Percentiles rank a stretch among this genome's conserved stretches.
These are phyloP conservation scores for Kodamaea plutei DNA, from an alignment of 1,139 yeast genomes.

Conservation along the genomic window DNA sequence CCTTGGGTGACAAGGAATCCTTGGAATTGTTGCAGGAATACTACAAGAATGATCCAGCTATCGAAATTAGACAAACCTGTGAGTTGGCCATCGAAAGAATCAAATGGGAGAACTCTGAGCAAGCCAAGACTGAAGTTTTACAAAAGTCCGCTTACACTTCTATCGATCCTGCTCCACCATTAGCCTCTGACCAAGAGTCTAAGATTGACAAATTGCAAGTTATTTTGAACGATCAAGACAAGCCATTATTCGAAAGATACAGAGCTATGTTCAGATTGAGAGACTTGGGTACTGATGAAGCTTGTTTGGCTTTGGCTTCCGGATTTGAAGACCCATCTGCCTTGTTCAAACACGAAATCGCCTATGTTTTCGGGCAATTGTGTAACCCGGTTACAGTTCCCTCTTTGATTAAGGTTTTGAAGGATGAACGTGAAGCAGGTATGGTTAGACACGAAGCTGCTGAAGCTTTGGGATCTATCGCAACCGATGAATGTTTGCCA, in stretches of 20 bases:
- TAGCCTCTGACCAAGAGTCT: slow-evolving; percentile 57
- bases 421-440: slow-evolving; percentile 77
- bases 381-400: slow-evolving; percentile 94
- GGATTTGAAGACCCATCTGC: slow-evolving; percentile 92
- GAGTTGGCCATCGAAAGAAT: slow-evolving; percentile 95
- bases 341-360: slow-evolving; percentile 94
- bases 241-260: slow-evolving; percentile 87
- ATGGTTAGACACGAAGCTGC: slow-evolving; percentile 99
- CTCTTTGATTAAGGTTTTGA: slow-evolving; percentile 73
- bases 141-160: slow-evolving; percentile 78
- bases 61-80: slow-evolving; percentile 95
- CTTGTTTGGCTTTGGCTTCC: slow-evolving; percentile 84
- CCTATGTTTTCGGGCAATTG: slow-evolving; percentile 96
- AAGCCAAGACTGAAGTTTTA: slow-evolving; percentile 58
- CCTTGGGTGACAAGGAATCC: slow-evolving; percentile 82
- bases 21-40: slow-evolving; percentile 62
- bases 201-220: slow-evolving; percentile 60
- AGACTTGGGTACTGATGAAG: slow-evolving; percentile 90
- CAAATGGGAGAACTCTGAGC: slow-evolving; percentile 80
- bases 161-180: slow-evolving; percentile 98
- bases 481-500: slow-evolving; percentile 94
- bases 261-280: slow-evolving; percentile 98
- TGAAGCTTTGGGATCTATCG: slow-evolving; percentile 95
- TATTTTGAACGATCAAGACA: slow-evolving; percentile 69
- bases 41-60: slow-evolving; percentile 65